Evolutionary conservation across 495 filamentous ascomycete genomes (phyloP), one percentile per base, ranked within the genome.

Genomic region (Bathelium albidoporum): DNA sequence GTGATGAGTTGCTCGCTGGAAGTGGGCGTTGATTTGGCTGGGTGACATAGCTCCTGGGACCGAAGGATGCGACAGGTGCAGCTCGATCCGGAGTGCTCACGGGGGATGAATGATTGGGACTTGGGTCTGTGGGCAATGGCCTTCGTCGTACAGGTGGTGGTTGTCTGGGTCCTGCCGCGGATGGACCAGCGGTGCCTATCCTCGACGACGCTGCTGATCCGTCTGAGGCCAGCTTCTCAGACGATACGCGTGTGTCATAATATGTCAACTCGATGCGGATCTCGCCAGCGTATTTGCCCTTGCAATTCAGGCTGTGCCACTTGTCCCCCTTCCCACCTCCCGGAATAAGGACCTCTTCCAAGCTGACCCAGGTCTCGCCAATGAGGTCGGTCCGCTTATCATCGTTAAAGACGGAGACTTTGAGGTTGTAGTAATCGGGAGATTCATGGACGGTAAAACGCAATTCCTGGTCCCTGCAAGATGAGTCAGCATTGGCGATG

Each of bases 331-430:
- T 90, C 39, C 95, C 91, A 32, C 94, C 94, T 55, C 93, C 93
- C 2, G 84, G 82, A 24, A 91, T 82, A 59, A 99, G 77, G 59
- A 99, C 85, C 69, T 85, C 82, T 52, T 88, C 85, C 58, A 99
- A 77, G 69, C 88, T 86, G 53, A 97, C 82, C 86, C 89, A 96
- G 1, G 88, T 82, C 73, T 99, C 94, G 62, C 94, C 95, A 68
- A 98, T 96, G 65, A 98, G 72, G 60, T 98, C 93, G 0, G 91
- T 96, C 76, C 86, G 91, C 75, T 95, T 96, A 73, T 98, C 93
- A 70, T 98, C 93, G 72, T 96, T 97, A 80, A 97, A 97, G 4
- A 96, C 86, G 4, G 91, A 95, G 18, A 97, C 83, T 73, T 99
- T 97, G 36, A 99, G 78, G 67, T 89, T 88, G 71, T 88, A 88